Conservation (phyloP, 2,329 filamentous ascomycete genomes). For the Shiraia bambusicola region DNA sequence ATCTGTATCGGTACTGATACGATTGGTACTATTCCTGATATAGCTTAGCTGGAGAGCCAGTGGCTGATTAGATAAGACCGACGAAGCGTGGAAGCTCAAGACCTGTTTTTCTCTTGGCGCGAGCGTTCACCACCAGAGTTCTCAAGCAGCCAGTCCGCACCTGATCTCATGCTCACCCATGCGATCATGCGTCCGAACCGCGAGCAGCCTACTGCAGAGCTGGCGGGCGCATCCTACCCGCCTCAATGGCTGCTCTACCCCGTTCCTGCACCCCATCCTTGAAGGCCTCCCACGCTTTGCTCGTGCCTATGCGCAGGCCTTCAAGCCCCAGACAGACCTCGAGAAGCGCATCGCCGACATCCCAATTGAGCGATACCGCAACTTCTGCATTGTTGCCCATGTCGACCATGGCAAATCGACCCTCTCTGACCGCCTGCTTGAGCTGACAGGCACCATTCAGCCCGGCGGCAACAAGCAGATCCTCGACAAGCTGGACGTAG, state of each 20-base stretch:
- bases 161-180: constrained; percentile 45
- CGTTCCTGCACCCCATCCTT: constrained; percentile 16
- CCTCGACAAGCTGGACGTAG: constrained; percentile 94
- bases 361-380: constrained; percentile 77
- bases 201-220: constrained; percentile 45
- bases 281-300: constrained; percentile 32
- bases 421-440: constrained; percentile 85
- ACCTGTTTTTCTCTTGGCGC: constrained; percentile 4
- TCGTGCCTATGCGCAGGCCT: constrained; percentile 39
- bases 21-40: no score
- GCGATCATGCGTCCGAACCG: constrained; percentile 52
- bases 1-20: no score
- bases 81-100: constrained; percentile 4
- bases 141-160: constrained; percentile 12
- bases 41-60: constrained; percentile 12
- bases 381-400: constrained; percentile 98
- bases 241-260: constrained; percentile 15
- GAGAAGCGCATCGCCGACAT: constrained; percentile 70
- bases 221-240: constrained; percentile 34
- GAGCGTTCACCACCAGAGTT: constrained; percentile 1
- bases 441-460: constrained; percentile 89
- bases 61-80: constrained; percentile 27
- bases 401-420: constrained; percentile 99
- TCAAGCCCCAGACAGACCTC: constrained; percentile 52
- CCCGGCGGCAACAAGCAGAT: constrained; percentile 90